Evolutionary conservation across 306 rosid genomes (phyloP).

Genomic region (Datisca glomerata): DNA sequence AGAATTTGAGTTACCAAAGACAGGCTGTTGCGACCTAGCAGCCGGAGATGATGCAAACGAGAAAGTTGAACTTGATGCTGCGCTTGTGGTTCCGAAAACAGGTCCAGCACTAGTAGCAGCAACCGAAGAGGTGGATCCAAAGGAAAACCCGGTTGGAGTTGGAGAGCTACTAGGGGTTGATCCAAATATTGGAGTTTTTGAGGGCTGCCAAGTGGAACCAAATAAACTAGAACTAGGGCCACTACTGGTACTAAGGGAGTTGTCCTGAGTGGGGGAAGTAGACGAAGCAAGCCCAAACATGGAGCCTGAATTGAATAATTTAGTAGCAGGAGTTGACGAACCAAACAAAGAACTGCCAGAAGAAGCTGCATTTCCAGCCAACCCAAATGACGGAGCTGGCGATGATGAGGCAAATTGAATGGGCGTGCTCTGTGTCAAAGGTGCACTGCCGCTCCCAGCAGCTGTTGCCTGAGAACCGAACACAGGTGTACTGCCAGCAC

Average conservation of each 20-base stretch:
- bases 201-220: conserved; percentile 44
- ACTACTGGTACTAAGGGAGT: conserved; percentile 32
- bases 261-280: conserved; percentile 34
- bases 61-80: conserved; percentile 39
- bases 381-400: conserved; percentile 30
- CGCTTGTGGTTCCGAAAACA: conserved; percentile 35
- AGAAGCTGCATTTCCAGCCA: conserved; percentile 32
- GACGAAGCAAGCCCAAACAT: conserved; percentile 28
- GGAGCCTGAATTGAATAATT: conserved; percentile 25
- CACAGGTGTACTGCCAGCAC: conserved; percentile 18
- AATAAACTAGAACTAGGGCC: conserved; percentile 30
- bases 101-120: conserved; percentile 4
- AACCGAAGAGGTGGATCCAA: conserved; percentile 9
- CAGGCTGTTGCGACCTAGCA: conserved; percentile 38
- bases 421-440: conserved; percentile 40
- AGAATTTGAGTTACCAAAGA: conserved; percentile 37
- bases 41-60: conserved; percentile 41
- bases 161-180: conserved; percentile 25
- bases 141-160: conserved; percentile 16
- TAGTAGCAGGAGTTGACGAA: conserved; percentile 33
- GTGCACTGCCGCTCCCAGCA: conserved; percentile 27
- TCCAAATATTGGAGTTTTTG: conserved; percentile 34
- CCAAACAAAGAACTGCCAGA: conserved; percentile 45
- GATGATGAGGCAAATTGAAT: conserved; percentile 42
- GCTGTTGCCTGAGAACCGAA: conserved; percentile 25